Percentiles rank a stretch among this genome's conserved stretches.
Evolutionary conservation across 2,329 filamentous ascomycete species (phyloP).

Genomic region (Pseudogymnoascus sp.): DNA sequence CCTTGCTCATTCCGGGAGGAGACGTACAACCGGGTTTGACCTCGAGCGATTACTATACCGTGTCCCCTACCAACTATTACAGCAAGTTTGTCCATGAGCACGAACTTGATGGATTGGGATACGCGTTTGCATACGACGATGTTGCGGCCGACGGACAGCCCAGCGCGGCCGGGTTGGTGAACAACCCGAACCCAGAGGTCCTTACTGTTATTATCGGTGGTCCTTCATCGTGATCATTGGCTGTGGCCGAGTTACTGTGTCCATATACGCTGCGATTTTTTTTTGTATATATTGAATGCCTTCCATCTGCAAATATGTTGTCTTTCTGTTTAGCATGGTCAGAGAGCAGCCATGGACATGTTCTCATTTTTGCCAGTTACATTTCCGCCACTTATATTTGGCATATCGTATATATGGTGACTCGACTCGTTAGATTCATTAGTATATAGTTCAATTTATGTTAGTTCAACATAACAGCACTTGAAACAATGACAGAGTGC

Average conservation of each 20-base stretch:
- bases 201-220: neutral
- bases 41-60: conserved; percentile 45
- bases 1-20: conserved; percentile 42
- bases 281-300: conserved; percentile 3
- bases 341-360: neutral
- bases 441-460: neutral
- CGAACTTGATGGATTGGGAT: conserved; percentile 51
- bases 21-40: conserved; percentile 36
- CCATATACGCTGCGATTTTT: neutral
- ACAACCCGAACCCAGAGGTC: conserved; percentile 30
- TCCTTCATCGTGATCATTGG: neutral
- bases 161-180: conserved; percentile 56
- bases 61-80: conserved; percentile 56
- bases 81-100: conserved; percentile 53
- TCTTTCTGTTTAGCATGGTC: neutral
- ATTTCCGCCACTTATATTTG: neutral
- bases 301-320: neutral
- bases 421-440: neutral
- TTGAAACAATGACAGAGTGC: neutral
- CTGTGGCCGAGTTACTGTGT: neutral
- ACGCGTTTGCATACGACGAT: conserved; percentile 66
- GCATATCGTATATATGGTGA: neutral
- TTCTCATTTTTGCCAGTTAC: neutral
- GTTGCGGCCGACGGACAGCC: conserved; percentile 45
- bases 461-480: neutral